Percentiles rank a stretch among this genome's conserved stretches.
Evolutionary conservation across 2,329 filamentous ascomycete species (phyloP).

Genomic region (Lasiodiplodia hormozganensis): DNA sequence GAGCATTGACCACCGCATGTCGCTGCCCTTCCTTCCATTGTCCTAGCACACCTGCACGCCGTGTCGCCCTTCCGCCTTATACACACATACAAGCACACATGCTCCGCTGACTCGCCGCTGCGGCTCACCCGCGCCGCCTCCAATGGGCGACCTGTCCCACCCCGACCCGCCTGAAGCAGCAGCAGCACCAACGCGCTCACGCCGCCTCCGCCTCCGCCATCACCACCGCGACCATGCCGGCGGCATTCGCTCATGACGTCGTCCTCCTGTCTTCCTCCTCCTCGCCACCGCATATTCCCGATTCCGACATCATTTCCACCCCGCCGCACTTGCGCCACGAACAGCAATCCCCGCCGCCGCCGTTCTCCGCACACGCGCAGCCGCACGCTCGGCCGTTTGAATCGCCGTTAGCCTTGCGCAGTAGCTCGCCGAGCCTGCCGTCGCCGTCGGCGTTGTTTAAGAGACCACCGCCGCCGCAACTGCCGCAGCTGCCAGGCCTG

Average conservation of each 20-base stretch:
- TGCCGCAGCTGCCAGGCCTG: constrained; percentile 33
- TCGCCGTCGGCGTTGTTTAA: constrained; percentile 36
- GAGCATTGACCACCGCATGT: background rate
- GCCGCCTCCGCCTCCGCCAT: background rate
- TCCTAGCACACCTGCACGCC: background rate
- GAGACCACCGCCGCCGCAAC: constrained; percentile 19
- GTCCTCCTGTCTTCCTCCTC: constrained; percentile 44
- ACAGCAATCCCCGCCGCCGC: background rate
- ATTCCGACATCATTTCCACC: constrained; percentile 24
- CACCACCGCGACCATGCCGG: background rate
- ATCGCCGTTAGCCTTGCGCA: constrained; percentile 30
- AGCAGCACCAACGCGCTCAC: background rate
- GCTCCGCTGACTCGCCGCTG: background rate
- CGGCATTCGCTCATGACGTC: constrained; percentile 29
- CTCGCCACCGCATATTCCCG: constrained; percentile 31
- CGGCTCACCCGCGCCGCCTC: background rate
- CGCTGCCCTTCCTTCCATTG: background rate
- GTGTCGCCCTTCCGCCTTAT: background rate
- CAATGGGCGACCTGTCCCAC: background rate
- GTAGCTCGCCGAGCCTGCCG: constrained; percentile 35
- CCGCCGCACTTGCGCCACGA: background rate
- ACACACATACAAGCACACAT: background rate
- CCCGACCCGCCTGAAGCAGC: background rate
- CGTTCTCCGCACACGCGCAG: background rate
- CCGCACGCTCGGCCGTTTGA: too few species aligned